Evolutionary conservation across 83 land plant species (phyloP), one percentile per base, ranked within the genome.

Genomic region (Picea abies): DNA sequence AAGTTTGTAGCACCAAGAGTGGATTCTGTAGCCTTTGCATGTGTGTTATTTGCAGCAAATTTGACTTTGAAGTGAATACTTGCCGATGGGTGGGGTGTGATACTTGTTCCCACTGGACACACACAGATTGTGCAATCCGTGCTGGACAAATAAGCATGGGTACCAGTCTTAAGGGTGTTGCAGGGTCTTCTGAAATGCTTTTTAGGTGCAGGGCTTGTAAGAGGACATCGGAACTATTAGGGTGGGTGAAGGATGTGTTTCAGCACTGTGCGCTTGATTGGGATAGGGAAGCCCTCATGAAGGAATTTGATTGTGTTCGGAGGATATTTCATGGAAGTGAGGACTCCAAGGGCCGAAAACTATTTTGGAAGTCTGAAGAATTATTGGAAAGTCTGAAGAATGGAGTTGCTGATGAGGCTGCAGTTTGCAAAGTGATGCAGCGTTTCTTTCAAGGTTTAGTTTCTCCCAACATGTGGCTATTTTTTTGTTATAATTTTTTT

Each of bases 21-120:
- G 99, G 99, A 44, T 96, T 96, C 87, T 96, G 99, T 88, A 95
- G 90, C 75, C 87, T 92, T 39, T 96, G 99, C 88, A 96, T 96
- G 99, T 96, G 99, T 86, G 93, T 95, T 60, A 84, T 93, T 56
- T 96, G 99, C 71, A 90, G 87, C 84, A 96, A 95, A 85, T 96
- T 96, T 83, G 99, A 96, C 82, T 96, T 95, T 85, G 99, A 95
- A 85, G 98, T 93, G 76, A 96, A 96, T 83, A 95, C 96, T 5
- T 95, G 96, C 76, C 89, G 99, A 1, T 96, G 99, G 99, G 85
- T 96, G 79, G 99, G 99, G 11, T 96, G 99, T 84, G 99, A 96
- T 83, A 73, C 85, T 80, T 96, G 99, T 79, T 93, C 97, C 64
- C 99, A 96, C 83, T 96, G 98, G 98, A 95, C 99, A 37, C 98